These are phyloP conservation scores for Angomonas ambiguus DNA, from an alignment of 208 protist species.

Conservation along the genomic window DNA sequence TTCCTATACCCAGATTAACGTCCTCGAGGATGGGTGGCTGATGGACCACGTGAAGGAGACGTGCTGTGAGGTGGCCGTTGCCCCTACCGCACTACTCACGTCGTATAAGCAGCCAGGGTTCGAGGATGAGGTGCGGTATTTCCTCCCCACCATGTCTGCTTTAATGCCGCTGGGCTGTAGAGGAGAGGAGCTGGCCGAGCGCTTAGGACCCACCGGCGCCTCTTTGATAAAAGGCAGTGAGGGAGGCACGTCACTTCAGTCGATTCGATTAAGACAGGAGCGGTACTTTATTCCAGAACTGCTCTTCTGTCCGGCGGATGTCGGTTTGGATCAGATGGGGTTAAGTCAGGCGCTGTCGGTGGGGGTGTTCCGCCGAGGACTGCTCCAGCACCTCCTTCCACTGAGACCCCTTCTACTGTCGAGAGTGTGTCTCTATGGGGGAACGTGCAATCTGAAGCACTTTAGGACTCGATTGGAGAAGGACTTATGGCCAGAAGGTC, in stretches of 20 bases:
- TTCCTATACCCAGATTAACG: slow-evolving; percentile 71
- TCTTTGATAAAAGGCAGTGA: neutral
- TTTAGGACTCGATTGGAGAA: slow-evolving; percentile 34
- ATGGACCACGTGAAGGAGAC: slow-evolving; percentile 79
- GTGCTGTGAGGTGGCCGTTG: slow-evolving; percentile 42
- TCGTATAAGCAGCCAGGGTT: neutral
- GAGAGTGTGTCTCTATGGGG: slow-evolving; percentile 55
- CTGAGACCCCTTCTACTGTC: slow-evolving; percentile 32
- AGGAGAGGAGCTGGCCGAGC: slow-evolving; percentile 33
- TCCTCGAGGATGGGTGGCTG: slow-evolving; percentile 79
- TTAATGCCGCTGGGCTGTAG: slow-evolving; percentile 63
- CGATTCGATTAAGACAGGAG: slow-evolving; percentile 54
- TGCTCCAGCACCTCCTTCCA: slow-evolving; percentile 29
- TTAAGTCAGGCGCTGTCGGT: slow-evolving; percentile 39
- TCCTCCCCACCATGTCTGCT: slow-evolving; percentile 61
- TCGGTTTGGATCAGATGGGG: slow-evolving; percentile 59
- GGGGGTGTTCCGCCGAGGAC: slow-evolving; percentile 35
- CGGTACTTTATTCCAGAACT: slow-evolving; percentile 74
- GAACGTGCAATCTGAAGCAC: slow-evolving; percentile 28
- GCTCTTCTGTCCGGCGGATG: slow-evolving; percentile 65
- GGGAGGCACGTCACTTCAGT: neutral
- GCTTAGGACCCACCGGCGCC: slow-evolving; percentile 15
- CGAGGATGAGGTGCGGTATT: slow-evolving; percentile 35
- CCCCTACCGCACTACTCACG: slow-evolving; percentile 12
- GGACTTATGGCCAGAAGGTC: slow-evolving; percentile 27